Evolutionary conservation across 1,139 yeast genomes (phyloP).

Genomic region (Tardiomyces blankii): DNA sequence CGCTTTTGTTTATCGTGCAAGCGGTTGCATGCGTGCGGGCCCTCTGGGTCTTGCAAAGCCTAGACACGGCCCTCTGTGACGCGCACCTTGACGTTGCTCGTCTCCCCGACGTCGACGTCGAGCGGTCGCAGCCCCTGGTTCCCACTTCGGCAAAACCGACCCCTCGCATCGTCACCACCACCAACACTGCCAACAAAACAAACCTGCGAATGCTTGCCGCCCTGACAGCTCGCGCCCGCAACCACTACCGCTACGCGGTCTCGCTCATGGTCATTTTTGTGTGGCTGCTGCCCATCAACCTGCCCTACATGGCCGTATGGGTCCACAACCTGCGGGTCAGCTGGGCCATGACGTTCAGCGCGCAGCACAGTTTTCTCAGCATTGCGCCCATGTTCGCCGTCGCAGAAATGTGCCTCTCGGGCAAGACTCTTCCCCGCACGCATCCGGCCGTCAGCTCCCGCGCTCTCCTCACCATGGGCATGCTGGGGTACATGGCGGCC

Average conservation of each 20-base stretch:
- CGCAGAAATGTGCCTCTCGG: conserved; percentile 17
- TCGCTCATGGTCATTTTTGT: conserved; percentile 21
- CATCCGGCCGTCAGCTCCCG: conserved; percentile 5
- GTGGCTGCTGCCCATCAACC: conserved; percentile 23
- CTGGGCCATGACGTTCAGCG: conserved; percentile 21
- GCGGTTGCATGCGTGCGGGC: background rate
- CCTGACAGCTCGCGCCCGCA: conserved; percentile 1
- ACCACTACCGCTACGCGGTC: conserved; percentile 15
- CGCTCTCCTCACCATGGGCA: conserved; percentile 13
- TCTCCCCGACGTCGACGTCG: too few relatives aligned
- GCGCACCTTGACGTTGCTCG: too few relatives aligned
- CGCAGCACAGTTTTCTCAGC: conserved; percentile 21
- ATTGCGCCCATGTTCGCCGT: conserved; percentile 22
- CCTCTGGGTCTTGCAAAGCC: background rate
- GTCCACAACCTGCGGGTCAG: conserved; percentile 19
- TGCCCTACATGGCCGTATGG: conserved; percentile 26
- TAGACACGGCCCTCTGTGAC: background rate
- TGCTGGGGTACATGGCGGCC: conserved; percentile 17
- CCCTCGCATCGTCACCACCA: too few relatives aligned
- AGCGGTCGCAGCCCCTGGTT: too few relatives aligned
- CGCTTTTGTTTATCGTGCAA: background rate
- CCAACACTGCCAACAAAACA: too few relatives aligned
- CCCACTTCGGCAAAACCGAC: too few relatives aligned
- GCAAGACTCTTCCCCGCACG: conserved; percentile 20
- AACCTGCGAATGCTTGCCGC: too few relatives aligned